Evolutionary conservation across 345 rosid species (phyloP).

Genomic region (Aethionema arabicum): DNA sequence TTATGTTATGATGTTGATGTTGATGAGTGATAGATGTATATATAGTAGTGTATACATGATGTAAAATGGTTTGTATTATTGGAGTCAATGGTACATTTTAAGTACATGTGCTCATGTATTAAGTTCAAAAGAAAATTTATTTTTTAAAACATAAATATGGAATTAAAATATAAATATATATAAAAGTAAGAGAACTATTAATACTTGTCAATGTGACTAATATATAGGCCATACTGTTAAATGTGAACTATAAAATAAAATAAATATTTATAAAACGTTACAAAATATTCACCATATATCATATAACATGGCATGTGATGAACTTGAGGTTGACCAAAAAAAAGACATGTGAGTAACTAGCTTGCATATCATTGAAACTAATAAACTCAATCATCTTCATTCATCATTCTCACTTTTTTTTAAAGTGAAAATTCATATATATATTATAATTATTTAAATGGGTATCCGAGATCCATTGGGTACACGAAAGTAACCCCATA

Average conservation of each 20-base stretch:
- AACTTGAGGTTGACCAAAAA: conserved; percentile 29
- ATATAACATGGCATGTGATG: conserved; percentile 19
- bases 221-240: no score
- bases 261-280: background rate
- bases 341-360: conserved; percentile 30
- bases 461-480: no score
- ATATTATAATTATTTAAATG: no score
- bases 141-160: no score
- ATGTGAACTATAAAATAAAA: background rate
- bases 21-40: conserved; percentile 13
- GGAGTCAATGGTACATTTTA: conserved; percentile 22
- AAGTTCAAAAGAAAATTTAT: background rate
- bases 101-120: conserved; percentile 29
- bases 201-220: no score
- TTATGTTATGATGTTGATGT: background rate
- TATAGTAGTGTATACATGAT: background rate
- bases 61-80: background rate
- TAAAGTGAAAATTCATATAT: no score
- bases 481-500: no score
- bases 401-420: conserved; percentile 13
- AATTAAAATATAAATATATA: no score
- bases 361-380: conserved; percentile 25
- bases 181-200: no score
- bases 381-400: conserved; percentile 18
- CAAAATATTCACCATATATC: conserved; percentile 7